These are phyloP conservation scores for Aaosphaeria pasadenensis DNA, from an alignment of 2,329 filamentous ascomycete species.

Conservation along the genomic window DNA sequence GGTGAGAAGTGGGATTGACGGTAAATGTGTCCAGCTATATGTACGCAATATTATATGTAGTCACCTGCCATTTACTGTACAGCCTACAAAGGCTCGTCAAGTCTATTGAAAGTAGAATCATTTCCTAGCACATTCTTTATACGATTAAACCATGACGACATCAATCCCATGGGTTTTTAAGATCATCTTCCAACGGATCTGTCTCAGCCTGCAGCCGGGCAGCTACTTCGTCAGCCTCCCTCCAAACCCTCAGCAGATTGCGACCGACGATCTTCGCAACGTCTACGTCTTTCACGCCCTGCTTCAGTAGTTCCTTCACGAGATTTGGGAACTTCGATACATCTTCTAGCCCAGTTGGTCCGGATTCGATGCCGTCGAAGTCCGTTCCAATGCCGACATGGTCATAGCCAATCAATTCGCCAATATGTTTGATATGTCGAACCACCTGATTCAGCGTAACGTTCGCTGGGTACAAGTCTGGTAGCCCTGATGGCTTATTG, in stretches of 20 bases:
- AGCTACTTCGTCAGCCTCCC: conserved; percentile 71
- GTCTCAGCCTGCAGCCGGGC: conserved; percentile 56
- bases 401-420: conserved; percentile 75
- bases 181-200: conserved; percentile 44
- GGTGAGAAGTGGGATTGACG: no score
- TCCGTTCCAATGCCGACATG: conserved; percentile 86
- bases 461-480: conserved; percentile 63
- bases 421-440: conserved; percentile 77
- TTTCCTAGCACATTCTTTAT: not conserved
- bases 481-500: conserved; percentile 58
- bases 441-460: conserved; percentile 73
- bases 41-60: no score
- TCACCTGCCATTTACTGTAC: no score
- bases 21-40: no score
- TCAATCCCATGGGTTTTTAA: conserved; percentile 23
- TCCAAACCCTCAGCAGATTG: conserved; percentile 84
- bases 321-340: conserved; percentile 80
- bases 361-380: conserved; percentile 72
- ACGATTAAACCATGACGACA: not conserved
- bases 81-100: no score
- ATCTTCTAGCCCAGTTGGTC: conserved; percentile 76
- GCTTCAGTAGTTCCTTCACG: conserved; percentile 68
- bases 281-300: conserved; percentile 72
- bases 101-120: no score
- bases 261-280: conserved; percentile 72